Percentiles rank a stretch among this genome's conserved stretches.
Evolutionary conservation across 139 green algal species (phyloP).

Genomic region (Zygnema cylindricum): DNA sequence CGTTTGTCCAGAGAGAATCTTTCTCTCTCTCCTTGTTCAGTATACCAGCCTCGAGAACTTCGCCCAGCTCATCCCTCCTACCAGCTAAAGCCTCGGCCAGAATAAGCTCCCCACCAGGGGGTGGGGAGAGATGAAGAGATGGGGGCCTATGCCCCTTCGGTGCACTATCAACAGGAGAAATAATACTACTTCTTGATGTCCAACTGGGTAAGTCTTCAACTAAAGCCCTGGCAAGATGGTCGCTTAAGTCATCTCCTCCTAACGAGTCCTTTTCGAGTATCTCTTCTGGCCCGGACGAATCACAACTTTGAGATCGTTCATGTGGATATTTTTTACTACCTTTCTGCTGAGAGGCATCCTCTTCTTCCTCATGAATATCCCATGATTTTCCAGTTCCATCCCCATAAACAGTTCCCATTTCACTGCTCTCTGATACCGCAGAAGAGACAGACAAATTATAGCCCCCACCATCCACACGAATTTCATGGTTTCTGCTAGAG

Average conservation of each 20-base stretch:
- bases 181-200: neutral
- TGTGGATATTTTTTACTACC: neutral
- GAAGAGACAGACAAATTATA: neutral
- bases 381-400: neutral
- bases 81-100: neutral
- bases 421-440: neutral
- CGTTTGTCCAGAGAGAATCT: neutral
- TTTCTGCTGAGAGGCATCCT: neutral
- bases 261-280: neutral
- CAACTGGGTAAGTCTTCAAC: neutral
- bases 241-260: neutral
- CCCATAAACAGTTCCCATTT: neutral
- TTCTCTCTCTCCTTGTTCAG: neutral
- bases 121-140: no score
- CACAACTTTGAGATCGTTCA: neutral
- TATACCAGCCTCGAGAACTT: neutral
- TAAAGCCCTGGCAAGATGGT: neutral
- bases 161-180: neutral
- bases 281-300: neutral
- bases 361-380: neutral
- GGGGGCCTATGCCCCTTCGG: no score
- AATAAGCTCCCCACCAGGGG: neutral
- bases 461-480: neutral
- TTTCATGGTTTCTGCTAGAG: constrained; percentile 32
- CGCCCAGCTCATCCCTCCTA: neutral